Evolutionary conservation across 2,329 filamentous ascomycete genomes (phyloP).

Genomic region (Colletotrichum zoysiae): DNA sequence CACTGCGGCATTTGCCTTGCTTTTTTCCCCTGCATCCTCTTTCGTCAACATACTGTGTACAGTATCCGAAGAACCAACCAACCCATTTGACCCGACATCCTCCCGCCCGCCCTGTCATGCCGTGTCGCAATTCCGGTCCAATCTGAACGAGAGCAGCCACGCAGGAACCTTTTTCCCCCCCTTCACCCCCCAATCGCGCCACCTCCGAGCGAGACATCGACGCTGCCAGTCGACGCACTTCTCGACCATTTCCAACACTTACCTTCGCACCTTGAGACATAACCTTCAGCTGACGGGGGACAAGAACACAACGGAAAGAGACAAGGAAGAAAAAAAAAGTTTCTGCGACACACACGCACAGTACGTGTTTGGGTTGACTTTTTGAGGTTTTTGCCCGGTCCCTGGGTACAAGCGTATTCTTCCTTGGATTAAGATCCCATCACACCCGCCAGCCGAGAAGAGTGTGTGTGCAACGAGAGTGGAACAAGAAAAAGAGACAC

Average conservation of each 20-base stretch:
- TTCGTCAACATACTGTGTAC: slow-evolving; percentile 16
- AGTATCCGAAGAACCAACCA: background rate
- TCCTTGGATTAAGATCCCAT: slow-evolving; percentile 30
- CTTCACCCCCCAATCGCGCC: slow-evolving; percentile 10
- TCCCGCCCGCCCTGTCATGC: slow-evolving; percentile 33
- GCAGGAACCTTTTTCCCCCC: slow-evolving; percentile 13
- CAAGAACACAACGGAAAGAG: background rate
- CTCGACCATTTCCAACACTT: slow-evolving; percentile 26
- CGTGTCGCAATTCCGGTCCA: slow-evolving; percentile 23
- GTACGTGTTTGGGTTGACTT: slow-evolving; percentile 33
- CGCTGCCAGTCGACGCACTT: slow-evolving; percentile 22
- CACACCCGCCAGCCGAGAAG: slow-evolving; percentile 9
- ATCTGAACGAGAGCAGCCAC: slow-evolving; percentile 15
- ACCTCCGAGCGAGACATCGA: slow-evolving; percentile 20
- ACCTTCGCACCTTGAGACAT: slow-evolving; percentile 12
- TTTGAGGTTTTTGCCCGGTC: slow-evolving; percentile 35
- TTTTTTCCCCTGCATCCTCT: slow-evolving; percentile 34
- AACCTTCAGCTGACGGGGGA: slow-evolving; percentile 8
- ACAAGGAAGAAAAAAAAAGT: slow-evolving; percentile 6
- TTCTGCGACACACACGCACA: slow-evolving; percentile 27
- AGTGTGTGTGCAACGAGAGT: slow-evolving; percentile 9
- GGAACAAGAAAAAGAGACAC: slow-evolving; percentile 13
- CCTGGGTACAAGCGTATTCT: slow-evolving; percentile 30
- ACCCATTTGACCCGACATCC: slow-evolving; percentile 26
- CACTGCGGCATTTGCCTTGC: slow-evolving; percentile 38